phyloP scores from a whole-genome alignment of 23 red algal species.

The Gracilariopsis chorda region DNA sequence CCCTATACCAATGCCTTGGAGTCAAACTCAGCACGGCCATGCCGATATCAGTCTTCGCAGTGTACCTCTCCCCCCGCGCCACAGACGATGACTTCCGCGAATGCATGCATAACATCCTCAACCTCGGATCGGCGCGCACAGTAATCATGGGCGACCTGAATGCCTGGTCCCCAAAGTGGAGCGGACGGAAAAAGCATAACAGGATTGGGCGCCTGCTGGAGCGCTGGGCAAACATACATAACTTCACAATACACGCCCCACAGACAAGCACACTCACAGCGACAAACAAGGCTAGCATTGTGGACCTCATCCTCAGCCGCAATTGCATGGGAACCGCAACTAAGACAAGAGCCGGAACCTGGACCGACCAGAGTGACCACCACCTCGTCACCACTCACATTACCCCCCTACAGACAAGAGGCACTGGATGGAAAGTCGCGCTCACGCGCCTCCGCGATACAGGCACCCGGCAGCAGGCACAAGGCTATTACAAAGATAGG shows the following conservation, averaged over 20 bases:
- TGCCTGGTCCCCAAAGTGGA: neutral
- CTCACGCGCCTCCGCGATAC: neutral
- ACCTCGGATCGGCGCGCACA: neutral
- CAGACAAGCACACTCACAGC: neutral
- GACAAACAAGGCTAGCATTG: neutral
- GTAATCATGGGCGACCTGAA: neutral
- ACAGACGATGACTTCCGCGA: neutral
- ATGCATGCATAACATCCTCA: neutral
- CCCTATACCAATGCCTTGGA: neutral
- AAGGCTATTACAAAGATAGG: neutral
- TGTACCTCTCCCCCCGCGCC: neutral
- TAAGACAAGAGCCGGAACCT: neutral
- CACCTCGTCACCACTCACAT: neutral
- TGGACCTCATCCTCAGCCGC: neutral
- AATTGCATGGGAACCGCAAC: neutral
- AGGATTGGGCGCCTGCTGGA: neutral
- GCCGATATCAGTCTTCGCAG: neutral
- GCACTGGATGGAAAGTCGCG: neutral
- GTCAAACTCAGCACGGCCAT: neutral
- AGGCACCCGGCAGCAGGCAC: neutral
- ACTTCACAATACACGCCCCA: neutral
- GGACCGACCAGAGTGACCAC: neutral
- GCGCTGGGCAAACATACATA: neutral
- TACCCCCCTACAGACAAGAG: neutral
- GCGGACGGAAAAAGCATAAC: neutral